These are phyloP conservation scores for Crithidia expoeki DNA, from an alignment of 208 protist species.

Conservation along the genomic window DNA sequence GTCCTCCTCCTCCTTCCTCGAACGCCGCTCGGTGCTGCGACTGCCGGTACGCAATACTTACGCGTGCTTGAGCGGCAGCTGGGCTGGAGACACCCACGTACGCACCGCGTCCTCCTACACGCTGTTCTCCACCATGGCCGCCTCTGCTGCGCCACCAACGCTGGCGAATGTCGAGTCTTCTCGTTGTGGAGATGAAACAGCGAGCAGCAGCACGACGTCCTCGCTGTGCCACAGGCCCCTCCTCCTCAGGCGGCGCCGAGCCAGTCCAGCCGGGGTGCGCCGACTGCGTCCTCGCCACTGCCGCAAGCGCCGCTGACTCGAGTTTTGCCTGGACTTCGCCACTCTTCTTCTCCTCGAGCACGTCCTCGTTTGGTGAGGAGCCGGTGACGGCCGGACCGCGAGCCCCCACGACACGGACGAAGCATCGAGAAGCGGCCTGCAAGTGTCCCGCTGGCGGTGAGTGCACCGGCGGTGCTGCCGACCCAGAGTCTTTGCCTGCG, in stretches of 20 bases:
- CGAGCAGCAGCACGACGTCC: neutral
- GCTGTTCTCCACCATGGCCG: neutral
- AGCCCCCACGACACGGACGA: no score
- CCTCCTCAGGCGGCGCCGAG: neutral
- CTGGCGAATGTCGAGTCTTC: neutral
- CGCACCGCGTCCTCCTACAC: constrained; percentile 8
- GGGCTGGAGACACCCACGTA: neutral
- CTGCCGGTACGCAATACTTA: neutral
- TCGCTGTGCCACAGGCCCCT: constrained; percentile 13
- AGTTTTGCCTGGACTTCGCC: no score
- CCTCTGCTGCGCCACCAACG: neutral
- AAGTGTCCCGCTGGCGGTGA: neutral
- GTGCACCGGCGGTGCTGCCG: neutral
- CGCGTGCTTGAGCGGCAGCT: neutral
- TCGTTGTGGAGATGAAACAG: neutral
- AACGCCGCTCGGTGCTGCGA: neutral
- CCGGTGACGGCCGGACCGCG: no score
- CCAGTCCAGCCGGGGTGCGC: neutral
- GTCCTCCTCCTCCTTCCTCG: constrained; percentile 15
- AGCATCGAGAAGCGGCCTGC: no score
- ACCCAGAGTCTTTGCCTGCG: neutral
- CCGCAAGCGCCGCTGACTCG: no score
- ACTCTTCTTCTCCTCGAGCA: no score
- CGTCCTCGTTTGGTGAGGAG: no score
- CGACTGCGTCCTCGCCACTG: neutral